Evolutionary conservation across 163 green algal genomes (phyloP).

Genomic region (Scenedesmus sp.): DNA sequence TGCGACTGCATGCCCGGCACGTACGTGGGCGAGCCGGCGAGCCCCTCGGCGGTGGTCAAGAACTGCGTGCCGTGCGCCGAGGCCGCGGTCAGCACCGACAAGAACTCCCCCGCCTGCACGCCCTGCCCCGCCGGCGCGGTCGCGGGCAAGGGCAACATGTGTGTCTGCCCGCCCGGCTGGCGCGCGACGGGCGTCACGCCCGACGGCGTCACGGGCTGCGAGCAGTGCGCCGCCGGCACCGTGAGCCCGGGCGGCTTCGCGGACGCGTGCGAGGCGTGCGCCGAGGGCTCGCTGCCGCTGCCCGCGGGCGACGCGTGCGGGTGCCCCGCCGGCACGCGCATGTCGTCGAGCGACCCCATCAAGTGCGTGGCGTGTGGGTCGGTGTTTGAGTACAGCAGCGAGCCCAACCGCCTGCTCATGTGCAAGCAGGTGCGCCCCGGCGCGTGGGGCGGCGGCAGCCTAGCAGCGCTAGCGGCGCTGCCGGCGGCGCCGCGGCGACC

Average conservation of each 20-base stretch:
- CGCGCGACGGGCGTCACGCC: constrained; percentile 1
- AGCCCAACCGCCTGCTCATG: constrained; percentile 15
- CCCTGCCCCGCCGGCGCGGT: constrained; percentile 8
- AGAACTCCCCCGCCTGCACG: constrained; percentile 12
- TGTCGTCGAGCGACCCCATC: constrained; percentile 12
- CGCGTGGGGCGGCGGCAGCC: no score
- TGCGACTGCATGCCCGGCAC: constrained; percentile 37
- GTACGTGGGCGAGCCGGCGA: not conserved
- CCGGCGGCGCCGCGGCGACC: no score
- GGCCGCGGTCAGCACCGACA: constrained; percentile 9
- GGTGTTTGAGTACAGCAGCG: constrained; percentile 17
- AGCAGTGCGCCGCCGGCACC: not conserved
- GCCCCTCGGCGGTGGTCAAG: no score
- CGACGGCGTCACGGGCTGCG: constrained; percentile 9
- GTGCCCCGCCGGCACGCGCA: constrained; percentile 15
- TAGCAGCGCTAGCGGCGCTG: no score
- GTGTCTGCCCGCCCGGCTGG: constrained; percentile 9
- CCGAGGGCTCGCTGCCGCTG: not conserved
- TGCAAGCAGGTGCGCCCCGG: no score
- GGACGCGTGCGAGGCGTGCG: not conserved
- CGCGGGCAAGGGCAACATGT: constrained; percentile 13
- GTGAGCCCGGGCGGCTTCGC: constrained; percentile 22
- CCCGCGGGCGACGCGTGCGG: not conserved
- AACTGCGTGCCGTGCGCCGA: constrained; percentile 6
- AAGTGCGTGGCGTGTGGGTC: not conserved